Evolutionary conservation across 2,329 filamentous ascomycete genomes (phyloP).

Genomic region (Colletotrichum spinosum): DNA sequence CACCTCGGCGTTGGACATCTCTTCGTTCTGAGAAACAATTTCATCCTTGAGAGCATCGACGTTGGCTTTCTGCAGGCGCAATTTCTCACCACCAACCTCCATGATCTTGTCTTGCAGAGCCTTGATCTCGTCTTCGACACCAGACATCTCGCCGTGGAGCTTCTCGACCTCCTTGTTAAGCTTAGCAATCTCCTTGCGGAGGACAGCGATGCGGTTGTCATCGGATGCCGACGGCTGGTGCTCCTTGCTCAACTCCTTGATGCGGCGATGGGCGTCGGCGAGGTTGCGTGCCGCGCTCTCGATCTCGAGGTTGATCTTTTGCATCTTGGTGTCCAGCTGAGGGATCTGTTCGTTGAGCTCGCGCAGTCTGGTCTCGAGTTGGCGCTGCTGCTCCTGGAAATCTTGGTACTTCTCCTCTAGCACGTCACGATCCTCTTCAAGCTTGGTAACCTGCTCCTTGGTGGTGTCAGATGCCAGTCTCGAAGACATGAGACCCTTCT

Average conservation of each 20-base stretch:
- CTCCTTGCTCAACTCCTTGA: constrained; percentile 85
- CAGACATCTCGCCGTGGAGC: constrained; percentile 86
- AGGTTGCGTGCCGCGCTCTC: constrained; percentile 89
- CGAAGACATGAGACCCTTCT: constrained; percentile 95
- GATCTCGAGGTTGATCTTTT: constrained; percentile 89
- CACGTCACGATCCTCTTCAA: constrained; percentile 87
- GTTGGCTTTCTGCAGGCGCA: constrained; percentile 89
- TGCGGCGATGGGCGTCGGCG: constrained; percentile 83
- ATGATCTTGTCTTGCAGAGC: constrained; percentile 95
- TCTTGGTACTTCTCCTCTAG: constrained; percentile 85
- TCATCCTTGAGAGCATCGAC: constrained; percentile 91
- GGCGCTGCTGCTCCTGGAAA: constrained; percentile 86
- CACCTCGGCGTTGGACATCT: constrained; percentile 87
- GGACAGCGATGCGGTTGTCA: constrained; percentile 75
- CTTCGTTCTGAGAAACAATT: constrained; percentile 82
- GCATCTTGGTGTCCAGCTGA: constrained; percentile 86
- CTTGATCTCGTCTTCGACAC: constrained; percentile 93
- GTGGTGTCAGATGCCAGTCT: constrained; percentile 89
- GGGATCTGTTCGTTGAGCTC: constrained; percentile 84
- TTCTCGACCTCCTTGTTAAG: constrained; percentile 83
- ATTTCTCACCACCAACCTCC: constrained; percentile 94
- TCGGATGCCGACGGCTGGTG: constrained; percentile 85
- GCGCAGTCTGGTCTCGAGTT: constrained; percentile 79
- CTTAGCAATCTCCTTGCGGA: constrained; percentile 82
- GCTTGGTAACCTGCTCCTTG: constrained; percentile 88